Conservation (phyloP, 129 eudicot species). For the Calendula officinalis region DNA sequence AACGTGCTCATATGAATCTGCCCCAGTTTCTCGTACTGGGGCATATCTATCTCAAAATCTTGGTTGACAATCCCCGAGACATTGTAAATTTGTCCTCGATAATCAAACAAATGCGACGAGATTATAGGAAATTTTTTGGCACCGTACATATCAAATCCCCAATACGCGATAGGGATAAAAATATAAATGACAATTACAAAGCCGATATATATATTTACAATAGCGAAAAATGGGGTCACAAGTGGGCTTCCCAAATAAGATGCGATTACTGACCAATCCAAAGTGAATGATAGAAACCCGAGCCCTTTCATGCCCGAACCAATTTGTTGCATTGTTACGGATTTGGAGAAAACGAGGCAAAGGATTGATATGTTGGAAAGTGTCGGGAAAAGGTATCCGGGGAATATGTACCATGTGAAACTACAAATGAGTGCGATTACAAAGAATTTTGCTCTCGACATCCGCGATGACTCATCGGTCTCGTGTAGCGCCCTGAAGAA, state of each 20-base stretch:
- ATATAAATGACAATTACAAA: slow-evolving; percentile 35
- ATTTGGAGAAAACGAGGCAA: slow-evolving; percentile 38
- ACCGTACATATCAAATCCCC: slow-evolving; percentile 46
- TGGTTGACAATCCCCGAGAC: slow-evolving; percentile 37
- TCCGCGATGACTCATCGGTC: slow-evolving; percentile 32
- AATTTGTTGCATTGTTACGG: slow-evolving; percentile 47
- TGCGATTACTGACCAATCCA: slow-evolving; percentile 61
- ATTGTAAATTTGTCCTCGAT: slow-evolving; percentile 35
- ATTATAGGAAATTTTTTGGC: slow-evolving; percentile 53
- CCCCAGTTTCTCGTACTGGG: slow-evolving; percentile 32
- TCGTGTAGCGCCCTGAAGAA: slow-evolving; percentile 59
- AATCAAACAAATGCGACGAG: slow-evolving; percentile 35
- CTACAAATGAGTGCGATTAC: slow-evolving; percentile 49
- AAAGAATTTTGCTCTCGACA: slow-evolving; percentile 57
- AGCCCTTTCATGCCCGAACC: slow-evolving; percentile 68
- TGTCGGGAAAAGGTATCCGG: slow-evolving; percentile 50
- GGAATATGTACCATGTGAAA: slow-evolving; percentile 57
- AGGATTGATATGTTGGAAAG: slow-evolving; percentile 44
- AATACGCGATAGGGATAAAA: slow-evolving; percentile 43
- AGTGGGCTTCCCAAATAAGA: slow-evolving; percentile 56
- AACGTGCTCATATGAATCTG: slow-evolving; percentile 40
- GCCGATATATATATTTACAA: slow-evolving; percentile 43
- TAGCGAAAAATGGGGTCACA: slow-evolving; percentile 52
- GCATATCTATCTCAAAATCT: slow-evolving; percentile 45
- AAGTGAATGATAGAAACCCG: slow-evolving; percentile 47